Conservation (phyloP, 2,329 filamentous ascomycete species). For the Fusarium brachygibbosum region DNA sequence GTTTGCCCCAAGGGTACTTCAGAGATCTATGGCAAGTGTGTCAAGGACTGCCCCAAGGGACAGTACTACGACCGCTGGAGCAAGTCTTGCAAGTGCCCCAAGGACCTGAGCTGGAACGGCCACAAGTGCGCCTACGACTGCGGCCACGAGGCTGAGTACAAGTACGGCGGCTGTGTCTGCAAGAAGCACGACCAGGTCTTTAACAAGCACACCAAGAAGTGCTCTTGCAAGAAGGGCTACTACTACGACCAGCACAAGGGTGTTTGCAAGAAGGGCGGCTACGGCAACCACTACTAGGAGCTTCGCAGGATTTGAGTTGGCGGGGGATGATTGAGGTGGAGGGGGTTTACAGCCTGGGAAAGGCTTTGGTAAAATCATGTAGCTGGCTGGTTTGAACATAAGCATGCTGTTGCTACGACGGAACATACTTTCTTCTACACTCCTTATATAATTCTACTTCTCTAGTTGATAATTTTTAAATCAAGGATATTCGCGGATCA, state of each 20-base stretch:
- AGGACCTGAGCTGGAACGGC: conserved; percentile 37
- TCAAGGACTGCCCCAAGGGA: conserved; percentile 30
- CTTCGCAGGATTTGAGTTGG: not conserved
- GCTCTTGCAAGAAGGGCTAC: conserved; percentile 34
- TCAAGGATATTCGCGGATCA: conserved; percentile 25
- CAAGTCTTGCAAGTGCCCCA: conserved; percentile 39
- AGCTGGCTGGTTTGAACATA: conserved; percentile 19
- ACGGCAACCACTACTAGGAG: conserved; percentile 19
- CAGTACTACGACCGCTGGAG: conserved; percentile 40
- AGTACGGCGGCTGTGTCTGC: conserved; percentile 40
- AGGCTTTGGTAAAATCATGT: conserved; percentile 14
- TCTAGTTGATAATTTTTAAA: conserved; percentile 40
- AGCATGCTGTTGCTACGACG: conserved; percentile 18
- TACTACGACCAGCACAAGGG: conserved; percentile 29
- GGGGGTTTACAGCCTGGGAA: not conserved
- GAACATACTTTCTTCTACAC: conserved; percentile 31
- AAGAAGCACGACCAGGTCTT: conserved; percentile 37
- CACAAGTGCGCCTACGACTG: conserved; percentile 37
- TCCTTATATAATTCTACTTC: conserved; percentile 39
- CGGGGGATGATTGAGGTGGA: not conserved
- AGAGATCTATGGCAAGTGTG: conserved; percentile 28
- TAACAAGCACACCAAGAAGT: conserved; percentile 33
- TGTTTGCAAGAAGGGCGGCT: conserved; percentile 36
- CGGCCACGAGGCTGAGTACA: conserved; percentile 38
- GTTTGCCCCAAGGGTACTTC: conserved; percentile 28